Percentiles rank a stretch among this genome's conserved stretches.
Conservation (phyloP, 148 eudicot genomes). For the Rhododendron kiyosumense region DNA sequence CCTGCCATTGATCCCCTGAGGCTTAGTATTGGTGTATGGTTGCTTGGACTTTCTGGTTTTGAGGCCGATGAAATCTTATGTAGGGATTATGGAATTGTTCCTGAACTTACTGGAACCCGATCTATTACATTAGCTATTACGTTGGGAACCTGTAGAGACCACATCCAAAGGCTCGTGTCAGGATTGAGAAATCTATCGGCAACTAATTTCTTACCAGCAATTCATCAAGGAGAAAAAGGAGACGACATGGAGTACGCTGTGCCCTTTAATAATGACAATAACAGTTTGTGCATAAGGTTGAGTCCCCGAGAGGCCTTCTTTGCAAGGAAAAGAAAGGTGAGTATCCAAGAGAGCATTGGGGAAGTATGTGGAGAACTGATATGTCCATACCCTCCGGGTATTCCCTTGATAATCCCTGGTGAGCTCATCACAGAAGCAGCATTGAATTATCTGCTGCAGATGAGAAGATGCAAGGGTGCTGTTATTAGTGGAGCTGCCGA, state of each 20-base stretch:
- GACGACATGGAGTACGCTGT: neutral
- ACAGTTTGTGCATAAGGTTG: slow-evolving; percentile 35
- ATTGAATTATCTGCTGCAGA: slow-evolving; percentile 28
- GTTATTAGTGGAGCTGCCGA: slow-evolving; percentile 55
- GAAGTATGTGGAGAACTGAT: slow-evolving; percentile 80
- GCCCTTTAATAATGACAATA: slow-evolving; percentile 1
- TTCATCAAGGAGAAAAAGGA: neutral
- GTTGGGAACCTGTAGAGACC: slow-evolving; percentile 59
- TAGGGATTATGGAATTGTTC: slow-evolving; percentile 44
- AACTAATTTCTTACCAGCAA: neutral
- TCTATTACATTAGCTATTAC: slow-evolving; percentile 58
- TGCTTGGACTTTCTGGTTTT: slow-evolving; percentile 53
- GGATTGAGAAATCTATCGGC: slow-evolving; percentile 54
- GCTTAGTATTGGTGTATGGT: slow-evolving; percentile 43
- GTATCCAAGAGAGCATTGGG: slow-evolving; percentile 44
- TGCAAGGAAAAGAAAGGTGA: slow-evolving; percentile 44
- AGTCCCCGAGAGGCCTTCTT: slow-evolving; percentile 77
- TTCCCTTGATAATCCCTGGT: slow-evolving; percentile 63
- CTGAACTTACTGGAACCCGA: slow-evolving; percentile 52
- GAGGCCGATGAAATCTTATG: slow-evolving; percentile 56
- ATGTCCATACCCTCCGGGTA: slow-evolving; percentile 84
- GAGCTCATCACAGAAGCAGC: slow-evolving; percentile 45
- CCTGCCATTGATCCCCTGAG: slow-evolving; percentile 56
- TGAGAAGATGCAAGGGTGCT: slow-evolving; percentile 39
- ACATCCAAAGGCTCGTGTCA: slow-evolving; percentile 41